These are phyloP conservation scores for Calonectria pauciramosa DNA, from an alignment of 2,329 filamentous ascomycete species.

Conservation along the genomic window DNA sequence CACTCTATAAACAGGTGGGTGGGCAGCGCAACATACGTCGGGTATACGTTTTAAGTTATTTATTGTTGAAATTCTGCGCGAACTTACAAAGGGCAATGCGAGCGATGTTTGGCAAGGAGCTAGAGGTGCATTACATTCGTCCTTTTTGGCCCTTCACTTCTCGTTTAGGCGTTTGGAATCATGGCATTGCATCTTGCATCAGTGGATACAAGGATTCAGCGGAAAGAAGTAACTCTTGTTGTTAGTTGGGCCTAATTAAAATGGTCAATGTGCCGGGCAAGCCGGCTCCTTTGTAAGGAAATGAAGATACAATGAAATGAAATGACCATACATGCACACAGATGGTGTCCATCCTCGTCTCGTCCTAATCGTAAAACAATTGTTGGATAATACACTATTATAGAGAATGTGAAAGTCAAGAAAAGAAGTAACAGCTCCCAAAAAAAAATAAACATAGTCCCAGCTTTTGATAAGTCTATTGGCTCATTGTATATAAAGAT, in stretches of 20 bases:
- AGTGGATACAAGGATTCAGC: constrained; percentile 9
- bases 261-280: background rate
- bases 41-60: constrained; percentile 11
- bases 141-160: background rate
- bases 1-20: background rate
- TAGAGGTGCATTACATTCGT: background rate
- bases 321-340: background rate
- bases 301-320: constrained; percentile 13
- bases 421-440: constrained; percentile 11
- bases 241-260: background rate
- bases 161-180: constrained; percentile 1
- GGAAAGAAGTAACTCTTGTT: background rate
- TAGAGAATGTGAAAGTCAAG: background rate
- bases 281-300: constrained; percentile 5
- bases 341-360: background rate
- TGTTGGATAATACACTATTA: constrained; percentile 5
- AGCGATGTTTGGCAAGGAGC: constrained; percentile 7
- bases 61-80: background rate
- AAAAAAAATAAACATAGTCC: background rate
- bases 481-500: constrained; percentile 42
- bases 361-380: background rate
- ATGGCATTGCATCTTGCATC: background rate
- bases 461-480: constrained; percentile 39
- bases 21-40: background rate
- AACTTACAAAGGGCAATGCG: background rate